Evolutionary conservation across 1,284 basidiomycete genomes (phyloP), one percentile per base, ranked within the genome.

Genomic region (Rhizoctonia solani): DNA sequence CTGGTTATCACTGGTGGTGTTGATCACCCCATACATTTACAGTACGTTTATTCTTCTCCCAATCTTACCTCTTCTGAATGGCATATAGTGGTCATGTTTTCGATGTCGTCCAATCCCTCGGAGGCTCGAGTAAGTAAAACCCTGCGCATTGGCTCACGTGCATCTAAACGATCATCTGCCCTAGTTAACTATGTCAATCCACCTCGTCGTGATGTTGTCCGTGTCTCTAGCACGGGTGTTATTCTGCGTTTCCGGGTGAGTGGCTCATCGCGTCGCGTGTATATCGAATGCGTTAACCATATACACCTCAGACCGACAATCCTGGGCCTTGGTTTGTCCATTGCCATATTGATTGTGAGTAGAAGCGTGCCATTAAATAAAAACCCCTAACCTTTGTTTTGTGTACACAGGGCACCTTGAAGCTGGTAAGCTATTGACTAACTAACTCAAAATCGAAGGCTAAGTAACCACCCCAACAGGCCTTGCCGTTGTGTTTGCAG

Each of bases 271-370:
- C 8, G 9, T 5, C 16, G 16, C 16, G 37, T 39, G 56, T 29
- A 61, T 42, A 6, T 19, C 23, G 16, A 14, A 1, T 6, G 25
- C 37, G 11, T 29, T 9, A 9, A 11, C 9, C 21, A 46, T 11
- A 9, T 21, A 14, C 6, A 5, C 25, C 37, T 8, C 27, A 66
- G 61, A 88, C 89, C 0, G 87, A 93, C 74, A 94, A 94, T 75
- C 92, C 92, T 0, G 92, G 92, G 4, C 85, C 83, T 1, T 94
- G 92, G 92, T 78, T 93, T 71, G 84, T 93, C 74, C 90, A 66
- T 30, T 66, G 61, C 41, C 61, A 66, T n/a, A 66, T 66, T 21
- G 61, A 66, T 25, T 66, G 61, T 66, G 27, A 52, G 59, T 32
- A 46, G n/a, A 46, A 14, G 11, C 19, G 6, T 9, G 21, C 6